Base-by-base conservation (phyloP, 129 eudicot genomes). In the Erigeron canadensis region DNA sequence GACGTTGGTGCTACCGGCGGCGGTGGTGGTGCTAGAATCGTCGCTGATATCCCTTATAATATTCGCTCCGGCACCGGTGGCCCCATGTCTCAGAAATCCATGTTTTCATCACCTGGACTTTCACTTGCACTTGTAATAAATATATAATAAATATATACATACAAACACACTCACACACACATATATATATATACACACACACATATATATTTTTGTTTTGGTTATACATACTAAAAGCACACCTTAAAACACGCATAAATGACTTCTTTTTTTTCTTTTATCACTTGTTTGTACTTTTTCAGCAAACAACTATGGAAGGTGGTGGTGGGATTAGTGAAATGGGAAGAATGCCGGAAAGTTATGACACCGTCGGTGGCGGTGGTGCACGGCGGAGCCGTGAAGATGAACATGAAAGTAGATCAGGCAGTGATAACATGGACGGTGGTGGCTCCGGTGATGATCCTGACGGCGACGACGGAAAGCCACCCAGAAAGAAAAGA, bases 401-500 rank as follows among this genome's bases (percentile, higher is more conserved):
- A 21, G 99, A 94, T 44, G 98, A 94, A 75, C 96, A 87, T 62
- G 99, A 94, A 77, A 91, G 99, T 77, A 94, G 96, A 90, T 94
- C 99, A 77, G 99, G 97, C 1, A 89, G 97, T 79, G 99, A 84
- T 79, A 84, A 94, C 79, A 78, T 94, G 92, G 99, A 94, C 17
- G 97, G 93, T 22, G 97, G 75, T 17, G 89, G 94, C 42, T 96
- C 97, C 38, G 99, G 92, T 75, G 99, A 94, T 72, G 96, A 80
- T 48, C 81, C 72, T 40, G 97, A 94, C 53, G 91, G 81, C 42
- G 81, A 88, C 71, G 99, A 89, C 72, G 81, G 81, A 41, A 84
- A 86, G 57, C 99, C 99, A 7, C 90, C 94, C 8, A 73, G 90
- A 47, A 94, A 94, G 76, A 94, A 94, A 67, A 69, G 99, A 81